Conservation (phyloP, 2,329 filamentous ascomycete genomes). For the Epichloe gansuensis region DNA sequence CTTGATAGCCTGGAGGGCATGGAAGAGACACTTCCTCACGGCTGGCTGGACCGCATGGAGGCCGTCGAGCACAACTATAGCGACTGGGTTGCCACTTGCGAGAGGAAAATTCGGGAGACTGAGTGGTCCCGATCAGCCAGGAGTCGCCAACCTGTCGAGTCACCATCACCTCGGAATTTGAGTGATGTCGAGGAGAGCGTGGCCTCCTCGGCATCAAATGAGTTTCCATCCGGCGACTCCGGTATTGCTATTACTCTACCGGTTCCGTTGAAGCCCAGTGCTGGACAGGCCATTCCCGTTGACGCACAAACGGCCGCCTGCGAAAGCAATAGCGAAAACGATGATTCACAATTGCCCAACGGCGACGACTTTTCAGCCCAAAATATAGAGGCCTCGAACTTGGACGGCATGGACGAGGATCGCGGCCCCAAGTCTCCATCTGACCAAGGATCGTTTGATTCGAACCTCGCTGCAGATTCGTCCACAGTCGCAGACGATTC, state of each 20-base stretch:
- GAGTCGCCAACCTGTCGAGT: neutral
- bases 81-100: conserved; percentile 68
- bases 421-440: neutral
- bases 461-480: neutral
- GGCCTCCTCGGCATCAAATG: neutral
- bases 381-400: neutral
- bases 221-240: neutral
- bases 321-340: neutral
- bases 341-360: neutral
- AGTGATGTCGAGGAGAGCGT: neutral
- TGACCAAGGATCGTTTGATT: neutral
- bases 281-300: neutral
- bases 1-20: conserved; percentile 76
- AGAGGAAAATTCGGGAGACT: conserved; percentile 57
- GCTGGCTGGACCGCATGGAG: conserved; percentile 83
- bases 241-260: neutral
- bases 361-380: neutral
- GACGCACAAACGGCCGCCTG: neutral
- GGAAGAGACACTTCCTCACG: conserved; percentile 70
- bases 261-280: neutral
- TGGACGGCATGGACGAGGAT: neutral
- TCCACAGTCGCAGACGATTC: neutral
- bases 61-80: conserved; percentile 63
- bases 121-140: conserved; percentile 29
- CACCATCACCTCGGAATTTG: neutral